phyloP scores from a whole-genome alignment of 139 green algal genomes.

The Choricystis sp. region DNA sequence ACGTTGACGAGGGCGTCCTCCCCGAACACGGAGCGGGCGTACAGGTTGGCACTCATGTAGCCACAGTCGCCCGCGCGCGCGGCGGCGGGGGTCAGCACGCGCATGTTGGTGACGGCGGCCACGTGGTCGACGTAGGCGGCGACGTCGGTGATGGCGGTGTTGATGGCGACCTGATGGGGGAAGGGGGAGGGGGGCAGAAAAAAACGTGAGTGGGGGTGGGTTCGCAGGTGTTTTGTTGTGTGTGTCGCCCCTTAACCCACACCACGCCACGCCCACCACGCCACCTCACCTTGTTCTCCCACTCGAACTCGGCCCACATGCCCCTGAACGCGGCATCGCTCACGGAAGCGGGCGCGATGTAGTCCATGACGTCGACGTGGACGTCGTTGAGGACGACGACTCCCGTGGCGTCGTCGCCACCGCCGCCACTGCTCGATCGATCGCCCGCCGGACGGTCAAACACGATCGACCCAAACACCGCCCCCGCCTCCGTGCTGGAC shows the following conservation, averaged over 20 bases:
- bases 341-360: slow-evolving; percentile 86
- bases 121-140: slow-evolving; percentile 87
- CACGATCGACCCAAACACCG: slow-evolving; percentile 99
- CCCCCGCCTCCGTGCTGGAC: slow-evolving; percentile 92
- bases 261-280: no score
- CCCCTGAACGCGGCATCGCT: slow-evolving; percentile 52
- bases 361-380: slow-evolving; percentile 99
- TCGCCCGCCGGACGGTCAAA: slow-evolving; percentile 68
- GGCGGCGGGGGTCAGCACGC: slow-evolving; percentile 72
- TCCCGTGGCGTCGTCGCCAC: slow-evolving; percentile 12
- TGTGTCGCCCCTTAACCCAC: not conserved
- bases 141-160: slow-evolving; percentile 80
- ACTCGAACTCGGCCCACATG: slow-evolving; percentile 99
- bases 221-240: not conserved
- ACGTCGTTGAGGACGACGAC: slow-evolving; percentile 98
- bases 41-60: slow-evolving; percentile 95
- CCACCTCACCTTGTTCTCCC: slow-evolving; percentile 99
- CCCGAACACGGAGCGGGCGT: slow-evolving; percentile 86
- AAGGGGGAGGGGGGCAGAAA: no score
- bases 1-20: slow-evolving; percentile 98
- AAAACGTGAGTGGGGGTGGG: not conserved
- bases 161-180: slow-evolving; percentile 90
- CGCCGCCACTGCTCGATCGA: slow-evolving; percentile 4
- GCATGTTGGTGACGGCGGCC: slow-evolving; percentile 91
- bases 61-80: slow-evolving; percentile 81